These are phyloP conservation scores for Trichosanthes cucumerina DNA, from an alignment of 306 rosid species.

Conservation along the genomic window DNA sequence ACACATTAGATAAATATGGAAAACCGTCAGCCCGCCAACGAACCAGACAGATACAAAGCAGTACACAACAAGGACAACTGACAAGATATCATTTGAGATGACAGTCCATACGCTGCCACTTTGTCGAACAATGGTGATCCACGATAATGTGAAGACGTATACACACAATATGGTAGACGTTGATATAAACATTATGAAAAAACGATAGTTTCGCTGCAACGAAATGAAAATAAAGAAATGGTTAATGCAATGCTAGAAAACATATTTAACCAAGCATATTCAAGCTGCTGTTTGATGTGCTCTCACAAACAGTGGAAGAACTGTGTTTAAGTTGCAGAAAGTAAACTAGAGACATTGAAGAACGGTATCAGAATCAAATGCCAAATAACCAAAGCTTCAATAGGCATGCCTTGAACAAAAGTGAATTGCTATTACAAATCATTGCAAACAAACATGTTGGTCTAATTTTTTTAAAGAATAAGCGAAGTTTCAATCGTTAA, in stretches of 20 bases:
- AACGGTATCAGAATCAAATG: not conserved
- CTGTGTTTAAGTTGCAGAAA: not conserved
- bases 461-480: not conserved
- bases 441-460: not conserved
- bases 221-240: constrained; percentile 11
- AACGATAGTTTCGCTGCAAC: constrained; percentile 83
- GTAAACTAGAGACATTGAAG: not conserved
- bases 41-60: constrained; percentile 86
- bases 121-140: constrained; percentile 55
- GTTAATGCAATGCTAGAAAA: constrained; percentile 8
- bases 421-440: not conserved
- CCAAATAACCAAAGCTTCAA: not conserved
- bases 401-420: not conserved
- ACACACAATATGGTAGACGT: constrained; percentile 62
- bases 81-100: constrained; percentile 43
- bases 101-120: constrained; percentile 27
- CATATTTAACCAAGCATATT: not conserved
- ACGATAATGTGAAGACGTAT: constrained; percentile 69
- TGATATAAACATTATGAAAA: constrained; percentile 67
- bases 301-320: not conserved
- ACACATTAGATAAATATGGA: constrained; percentile 74
- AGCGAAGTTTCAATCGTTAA: not conserved
- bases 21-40: constrained; percentile 84
- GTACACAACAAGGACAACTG: constrained; percentile 63
- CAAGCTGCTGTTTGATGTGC: not conserved